phyloP scores from a whole-genome alignment of 768 basidiomycete genomes.

The Cytidiella melzeri region DNA sequence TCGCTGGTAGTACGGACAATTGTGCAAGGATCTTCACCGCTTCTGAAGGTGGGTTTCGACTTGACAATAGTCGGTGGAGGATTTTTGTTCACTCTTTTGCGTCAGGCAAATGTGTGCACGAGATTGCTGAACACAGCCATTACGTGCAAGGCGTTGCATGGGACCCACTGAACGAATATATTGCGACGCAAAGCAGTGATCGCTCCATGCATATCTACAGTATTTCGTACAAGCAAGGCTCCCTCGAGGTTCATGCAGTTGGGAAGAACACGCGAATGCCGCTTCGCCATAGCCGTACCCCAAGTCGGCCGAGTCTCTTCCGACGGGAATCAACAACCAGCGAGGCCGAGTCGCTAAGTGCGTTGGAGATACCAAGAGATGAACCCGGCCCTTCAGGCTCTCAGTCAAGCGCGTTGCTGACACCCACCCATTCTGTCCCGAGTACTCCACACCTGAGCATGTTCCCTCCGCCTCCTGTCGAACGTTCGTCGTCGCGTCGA shows the following conservation, averaged over 20 bases:
- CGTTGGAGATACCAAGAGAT: slow-evolving; percentile 48
- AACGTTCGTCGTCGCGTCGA: slow-evolving; percentile 55
- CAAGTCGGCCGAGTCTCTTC: slow-evolving; percentile 54
- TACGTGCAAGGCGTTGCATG: slow-evolving; percentile 99
- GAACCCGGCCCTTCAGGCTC: slow-evolving; percentile 35
- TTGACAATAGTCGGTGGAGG: neutral
- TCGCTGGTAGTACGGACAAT: slow-evolving; percentile 97
- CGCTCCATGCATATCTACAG: slow-evolving; percentile 93
- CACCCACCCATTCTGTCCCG: slow-evolving; percentile 62
- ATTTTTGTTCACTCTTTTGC: slow-evolving; percentile 12
- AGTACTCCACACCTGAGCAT: slow-evolving; percentile 56
- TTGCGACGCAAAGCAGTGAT: slow-evolving; percentile 96
- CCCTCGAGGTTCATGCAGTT: slow-evolving; percentile 84
- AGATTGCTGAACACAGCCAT: slow-evolving; percentile 91
- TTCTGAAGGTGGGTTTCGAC: slow-evolving; percentile 54
- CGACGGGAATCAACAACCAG: slow-evolving; percentile 71
- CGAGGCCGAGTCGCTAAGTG: slow-evolving; percentile 62
- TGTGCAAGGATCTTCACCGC: slow-evolving; percentile 79
- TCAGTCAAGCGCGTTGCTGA: slow-evolving; percentile 37
- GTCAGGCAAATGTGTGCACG: slow-evolving; percentile 78
- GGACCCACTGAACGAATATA: slow-evolving; percentile 96
- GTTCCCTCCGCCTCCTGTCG: slow-evolving; percentile 63
- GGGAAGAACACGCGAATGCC: slow-evolving; percentile 82
- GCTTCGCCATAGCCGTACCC: slow-evolving; percentile 64
- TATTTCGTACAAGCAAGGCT: slow-evolving; percentile 72